Conservation (phyloP, 164 flowering plant species). For the Magnolia officinalis region DNA sequence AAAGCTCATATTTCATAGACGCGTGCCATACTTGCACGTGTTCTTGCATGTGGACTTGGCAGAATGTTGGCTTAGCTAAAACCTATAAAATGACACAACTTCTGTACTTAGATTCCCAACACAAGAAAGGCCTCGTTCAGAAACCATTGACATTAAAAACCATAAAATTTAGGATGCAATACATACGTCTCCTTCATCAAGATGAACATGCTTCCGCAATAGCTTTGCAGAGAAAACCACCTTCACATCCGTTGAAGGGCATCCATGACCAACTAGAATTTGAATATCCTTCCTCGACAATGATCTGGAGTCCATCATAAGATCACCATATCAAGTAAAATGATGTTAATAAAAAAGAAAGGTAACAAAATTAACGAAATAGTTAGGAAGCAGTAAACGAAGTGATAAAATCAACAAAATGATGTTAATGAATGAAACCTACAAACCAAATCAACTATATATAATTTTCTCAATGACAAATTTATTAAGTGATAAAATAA, state of each 20-base stretch:
- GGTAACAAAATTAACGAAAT: background rate
- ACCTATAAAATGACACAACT: too few relatives aligned
- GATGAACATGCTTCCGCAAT: slow-evolving; percentile 81
- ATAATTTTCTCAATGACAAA: too few relatives aligned
- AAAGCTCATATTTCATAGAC: background rate
- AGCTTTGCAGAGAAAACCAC: slow-evolving; percentile 80
- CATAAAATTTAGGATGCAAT: background rate
- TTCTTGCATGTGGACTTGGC: background rate
- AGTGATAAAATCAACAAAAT: background rate
- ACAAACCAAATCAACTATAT: too few relatives aligned
- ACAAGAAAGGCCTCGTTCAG: too few relatives aligned
- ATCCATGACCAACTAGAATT: slow-evolving; percentile 88
- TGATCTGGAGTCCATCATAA: slow-evolving; percentile 55
- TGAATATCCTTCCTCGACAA: slow-evolving; percentile 92
- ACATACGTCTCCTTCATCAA: slow-evolving; percentile 99
- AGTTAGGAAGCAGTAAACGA: background rate
- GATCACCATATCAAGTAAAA: background rate
- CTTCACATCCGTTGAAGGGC: slow-evolving; percentile 70
- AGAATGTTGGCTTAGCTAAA: background rate
- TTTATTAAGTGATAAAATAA: too few relatives aligned
- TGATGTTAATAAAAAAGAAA: background rate
- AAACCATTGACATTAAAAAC: background rate
- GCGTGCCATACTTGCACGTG: background rate
- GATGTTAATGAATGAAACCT: background rate
- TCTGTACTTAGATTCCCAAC: too few relatives aligned